Percentiles rank a stretch among this genome's conserved stretches.
Conservation (phyloP, 1,284 basidiomycete species). For the Phellopilus nigrolimitatus region DNA sequence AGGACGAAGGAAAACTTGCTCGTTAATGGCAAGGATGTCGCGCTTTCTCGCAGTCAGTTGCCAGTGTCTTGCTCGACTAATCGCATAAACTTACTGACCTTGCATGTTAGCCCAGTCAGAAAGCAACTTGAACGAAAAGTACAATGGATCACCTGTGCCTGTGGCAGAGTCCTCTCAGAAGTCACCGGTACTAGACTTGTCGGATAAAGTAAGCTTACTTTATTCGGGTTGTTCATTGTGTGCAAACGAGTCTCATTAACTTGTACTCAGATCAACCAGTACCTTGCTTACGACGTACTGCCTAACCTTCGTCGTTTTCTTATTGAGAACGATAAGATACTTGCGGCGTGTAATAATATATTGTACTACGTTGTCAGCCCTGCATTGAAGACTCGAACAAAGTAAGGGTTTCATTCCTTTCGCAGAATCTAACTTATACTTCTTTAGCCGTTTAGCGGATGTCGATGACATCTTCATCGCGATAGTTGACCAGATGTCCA, state of each 20-base stretch:
- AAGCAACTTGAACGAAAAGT: conserved; percentile 17
- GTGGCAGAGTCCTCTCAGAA: conserved; percentile 1
- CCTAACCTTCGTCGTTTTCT: conserved; percentile 79
- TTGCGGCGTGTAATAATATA: conserved; percentile 75
- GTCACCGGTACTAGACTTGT: background rate
- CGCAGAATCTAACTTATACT: background rate
- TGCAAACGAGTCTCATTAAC: conserved; percentile 10
- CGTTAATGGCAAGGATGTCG: conserved; percentile 66
- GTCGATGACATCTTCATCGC: conserved; percentile 61
- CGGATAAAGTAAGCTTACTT: conserved; percentile 7
- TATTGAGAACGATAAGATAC: conserved; percentile 81
- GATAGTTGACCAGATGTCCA: conserved; percentile 76
- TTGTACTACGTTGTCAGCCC: conserved; percentile 85
- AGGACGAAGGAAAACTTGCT: conserved; percentile 55
- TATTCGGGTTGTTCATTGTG: background rate
- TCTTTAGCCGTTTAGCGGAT: conserved; percentile 55
- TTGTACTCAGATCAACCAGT: conserved; percentile 59
- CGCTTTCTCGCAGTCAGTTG: conserved; percentile 44
- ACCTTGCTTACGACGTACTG: conserved; percentile 66
- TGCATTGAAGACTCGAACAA: conserved; percentile 66
- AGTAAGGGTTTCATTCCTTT: conserved; percentile 35
- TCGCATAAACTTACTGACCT: background rate
- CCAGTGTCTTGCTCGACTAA: background rate
- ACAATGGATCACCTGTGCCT: background rate
- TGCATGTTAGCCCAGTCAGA: conserved; percentile 16